These are phyloP conservation scores for Zygotorulaspora danielsina DNA, from an alignment of 805 yeast genomes.

Conservation along the genomic window DNA sequence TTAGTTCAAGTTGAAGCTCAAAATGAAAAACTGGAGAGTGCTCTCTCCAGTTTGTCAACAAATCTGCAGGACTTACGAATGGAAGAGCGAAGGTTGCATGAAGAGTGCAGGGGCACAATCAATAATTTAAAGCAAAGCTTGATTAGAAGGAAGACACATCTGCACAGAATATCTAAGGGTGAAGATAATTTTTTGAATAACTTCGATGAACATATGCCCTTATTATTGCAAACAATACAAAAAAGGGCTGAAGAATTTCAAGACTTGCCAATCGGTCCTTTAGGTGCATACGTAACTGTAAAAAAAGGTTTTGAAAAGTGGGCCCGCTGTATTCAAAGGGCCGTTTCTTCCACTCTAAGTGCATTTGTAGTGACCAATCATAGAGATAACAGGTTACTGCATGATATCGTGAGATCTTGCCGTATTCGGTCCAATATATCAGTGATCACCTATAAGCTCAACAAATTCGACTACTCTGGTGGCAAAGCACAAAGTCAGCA, in stretches of 20 bases:
- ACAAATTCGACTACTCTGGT: constrained; percentile 44
- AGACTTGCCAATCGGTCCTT: constrained; percentile 69
- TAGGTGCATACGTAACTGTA: constrained; percentile 59
- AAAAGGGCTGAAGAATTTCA: constrained; percentile 39
- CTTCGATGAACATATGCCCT: constrained; percentile 47
- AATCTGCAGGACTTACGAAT: constrained; percentile 19
- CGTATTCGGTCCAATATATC: constrained; percentile 41
- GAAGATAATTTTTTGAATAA: constrained; percentile 38
- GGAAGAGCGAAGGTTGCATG: constrained; percentile 13
- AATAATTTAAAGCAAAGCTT: constrained; percentile 12
- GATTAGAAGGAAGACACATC: constrained; percentile 20
- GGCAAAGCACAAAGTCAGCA: constrained; percentile 43
- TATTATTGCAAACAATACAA: constrained; percentile 42
- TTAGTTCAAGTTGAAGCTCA: constrained; percentile 11
- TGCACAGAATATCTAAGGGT: constrained; percentile 29
- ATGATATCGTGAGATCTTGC: constrained; percentile 33
- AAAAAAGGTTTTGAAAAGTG: constrained; percentile 51
- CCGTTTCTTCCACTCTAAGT: constrained; percentile 46
- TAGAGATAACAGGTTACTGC: constrained; percentile 50
- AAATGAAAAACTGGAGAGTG: constrained; percentile 13
- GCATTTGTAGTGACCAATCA: constrained; percentile 65
- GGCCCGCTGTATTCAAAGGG: constrained; percentile 56
- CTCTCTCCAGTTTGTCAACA: constrained; percentile 7
- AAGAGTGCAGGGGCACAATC: constrained; percentile 14
- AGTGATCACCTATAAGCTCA: constrained; percentile 40